Percentiles rank a stretch among this genome's conserved stretches.
phyloP scores from a whole-genome alignment of 1,139 yeast genomes.

The Martiniozyma asiatica region DNA sequence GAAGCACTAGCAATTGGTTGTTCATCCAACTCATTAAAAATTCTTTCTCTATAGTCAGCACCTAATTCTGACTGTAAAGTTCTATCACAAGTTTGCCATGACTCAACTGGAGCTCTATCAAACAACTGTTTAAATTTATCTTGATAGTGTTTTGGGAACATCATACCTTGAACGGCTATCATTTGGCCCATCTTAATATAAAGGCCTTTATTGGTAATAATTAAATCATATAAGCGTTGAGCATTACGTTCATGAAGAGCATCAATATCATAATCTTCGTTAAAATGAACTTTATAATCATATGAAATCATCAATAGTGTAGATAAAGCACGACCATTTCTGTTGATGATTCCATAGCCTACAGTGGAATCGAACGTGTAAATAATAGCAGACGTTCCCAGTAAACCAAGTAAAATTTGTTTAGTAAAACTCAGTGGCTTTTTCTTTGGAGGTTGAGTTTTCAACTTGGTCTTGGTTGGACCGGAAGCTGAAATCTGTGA shows the following conservation, averaged over 20 bases:
- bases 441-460: no score
- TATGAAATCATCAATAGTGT: conserved; percentile 41
- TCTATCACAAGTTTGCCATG: conserved; percentile 42
- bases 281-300: conserved; percentile 43
- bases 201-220: conserved; percentile 53
- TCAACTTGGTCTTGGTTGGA: neutral
- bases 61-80: conserved; percentile 38
- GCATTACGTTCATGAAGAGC: conserved; percentile 53
- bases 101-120: conserved; percentile 60
- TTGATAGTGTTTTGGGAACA: conserved; percentile 55
- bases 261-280: conserved; percentile 31
- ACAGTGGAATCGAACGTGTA: conserved; percentile 30
- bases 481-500: no score
- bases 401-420: conserved; percentile 6
- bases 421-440: conserved; percentile 5
- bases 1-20: conserved; percentile 60
- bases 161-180: conserved; percentile 56
- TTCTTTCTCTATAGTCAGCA: conserved; percentile 28
- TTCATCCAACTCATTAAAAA: conserved; percentile 38
- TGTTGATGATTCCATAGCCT: conserved; percentile 36
- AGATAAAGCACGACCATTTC: conserved; percentile 42
- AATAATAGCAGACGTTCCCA: conserved; percentile 11
- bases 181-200: conserved; percentile 71
- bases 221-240: conserved; percentile 38
- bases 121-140: conserved; percentile 43